phyloP scores from a whole-genome alignment of 192 early-diverging fungal species.

The Podochytrium sp. region DNA sequence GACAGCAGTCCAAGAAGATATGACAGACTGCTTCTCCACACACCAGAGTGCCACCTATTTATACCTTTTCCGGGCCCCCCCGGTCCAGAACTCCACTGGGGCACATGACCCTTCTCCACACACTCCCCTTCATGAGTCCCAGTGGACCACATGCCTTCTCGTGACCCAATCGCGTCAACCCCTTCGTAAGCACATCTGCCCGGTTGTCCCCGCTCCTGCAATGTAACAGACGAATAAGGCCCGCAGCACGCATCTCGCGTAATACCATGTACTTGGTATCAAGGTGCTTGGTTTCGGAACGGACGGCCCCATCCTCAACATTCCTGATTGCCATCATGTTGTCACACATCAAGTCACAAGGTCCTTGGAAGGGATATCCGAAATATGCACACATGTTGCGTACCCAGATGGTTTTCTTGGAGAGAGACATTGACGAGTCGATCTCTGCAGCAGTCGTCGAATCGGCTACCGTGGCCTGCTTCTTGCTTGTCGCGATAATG shows the following conservation, averaged over 20 bases:
- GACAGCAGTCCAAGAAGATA: too few relatives aligned
- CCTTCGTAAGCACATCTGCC: constrained; percentile 6
- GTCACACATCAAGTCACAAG: neutral
- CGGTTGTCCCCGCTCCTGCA: neutral
- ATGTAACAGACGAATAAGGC: neutral
- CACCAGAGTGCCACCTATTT: too few relatives aligned
- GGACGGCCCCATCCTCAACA: neutral
- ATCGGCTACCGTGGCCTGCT: constrained; percentile 16
- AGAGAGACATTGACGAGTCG: neutral
- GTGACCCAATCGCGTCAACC: neutral
- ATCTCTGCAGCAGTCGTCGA: constrained; percentile 11
- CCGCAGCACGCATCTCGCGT: neutral
- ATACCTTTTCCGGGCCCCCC: too few relatives aligned
- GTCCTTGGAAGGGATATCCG: neutral
- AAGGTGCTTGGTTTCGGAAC: neutral
- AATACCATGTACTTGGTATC: neutral
- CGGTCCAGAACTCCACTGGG: too few relatives aligned
- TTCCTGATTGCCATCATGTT: neutral
- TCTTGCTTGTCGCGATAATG: neutral
- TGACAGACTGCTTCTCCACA: too few relatives aligned
- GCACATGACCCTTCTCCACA: neutral
- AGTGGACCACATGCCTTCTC: neutral
- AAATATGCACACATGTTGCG: neutral
- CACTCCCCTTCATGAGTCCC: constrained; percentile 6
- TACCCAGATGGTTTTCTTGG: constrained; percentile 10